These are phyloP conservation scores for Buxus sempervirens DNA, from an alignment of 164 flowering plant species.

Conservation along the genomic window DNA sequence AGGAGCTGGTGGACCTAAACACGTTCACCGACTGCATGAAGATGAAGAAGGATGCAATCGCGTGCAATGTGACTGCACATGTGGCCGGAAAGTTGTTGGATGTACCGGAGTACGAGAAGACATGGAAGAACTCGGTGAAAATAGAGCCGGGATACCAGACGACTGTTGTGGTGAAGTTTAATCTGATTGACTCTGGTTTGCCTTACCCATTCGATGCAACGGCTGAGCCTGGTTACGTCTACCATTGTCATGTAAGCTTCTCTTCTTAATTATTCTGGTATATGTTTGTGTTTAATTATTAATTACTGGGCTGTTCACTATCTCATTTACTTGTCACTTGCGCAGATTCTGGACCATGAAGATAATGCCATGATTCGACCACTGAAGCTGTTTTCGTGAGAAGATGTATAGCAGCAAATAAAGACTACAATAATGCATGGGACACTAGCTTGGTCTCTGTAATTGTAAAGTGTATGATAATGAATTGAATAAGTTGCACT, in stretches of 20 bases:
- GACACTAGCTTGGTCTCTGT: no score
- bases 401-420: background rate
- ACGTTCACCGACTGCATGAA: conserved; percentile 12
- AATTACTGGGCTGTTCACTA: no score
- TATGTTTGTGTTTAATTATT: no score
- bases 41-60: conserved; percentile 4
- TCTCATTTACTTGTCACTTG: no score
- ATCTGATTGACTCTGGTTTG: background rate
- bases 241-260: conserved; percentile 20
- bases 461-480: no score
- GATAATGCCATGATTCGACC: conserved; percentile 22
- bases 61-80: conserved; percentile 5
- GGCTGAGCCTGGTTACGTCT: conserved; percentile 20
- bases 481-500: no score
- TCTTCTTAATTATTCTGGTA: background rate
- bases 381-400: conserved; percentile 9
- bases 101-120: conserved; percentile 8
- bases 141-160: conserved; percentile 16
- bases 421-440: no score
- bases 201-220: conserved; percentile 19
- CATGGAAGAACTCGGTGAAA: conserved; percentile 16
- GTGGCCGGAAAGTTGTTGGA: background rate
- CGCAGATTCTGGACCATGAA: conserved; percentile 24
- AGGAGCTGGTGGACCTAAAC: background rate
- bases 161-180: conserved; percentile 4